Base-by-base conservation (phyloP, 2,329 filamentous ascomycete species). In the Penicillium rolfsii region DNA sequence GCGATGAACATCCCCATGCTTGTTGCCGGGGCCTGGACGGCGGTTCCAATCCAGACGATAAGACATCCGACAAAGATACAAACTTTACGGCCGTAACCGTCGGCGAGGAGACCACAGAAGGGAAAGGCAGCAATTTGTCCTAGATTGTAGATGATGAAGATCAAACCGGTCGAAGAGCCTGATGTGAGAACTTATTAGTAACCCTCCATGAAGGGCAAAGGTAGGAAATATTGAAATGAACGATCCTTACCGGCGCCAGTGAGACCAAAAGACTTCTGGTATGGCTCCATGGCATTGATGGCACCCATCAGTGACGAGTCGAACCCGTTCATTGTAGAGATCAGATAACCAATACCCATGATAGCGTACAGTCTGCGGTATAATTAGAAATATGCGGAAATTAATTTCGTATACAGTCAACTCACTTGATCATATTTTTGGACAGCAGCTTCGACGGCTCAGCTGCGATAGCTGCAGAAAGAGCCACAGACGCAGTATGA, bases 1-100 rank as follows among this genome's bases (percentile, higher is more conserved):
- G 76, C 84, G 73, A 88, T 84, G 73, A 88, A 87, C 53, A 52
- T 56, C 3, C 26, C 28, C 38, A 52, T 28, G 6, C 12, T 46
- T 56, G 82, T 80, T 7, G 45, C 52, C 7, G 53, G 52, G 11
- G 38, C 38, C 33, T 60, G 58, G 1, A 60, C 12, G 4, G 49
- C 33, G 11, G 58, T 40, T 43, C 58, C 58, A 12, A 60, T 30
- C 26, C 50, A 30, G 33, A 43, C 22, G 28, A 60, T 19, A 22
- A 38, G 26, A 9, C 43, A 56, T 22, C 58, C 53, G 12, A 60
- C 26, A 11, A 50, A 49, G 14, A 60, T 60, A 9, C 53, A 50
- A 5, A 60, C 19, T 11, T 43, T 36, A 5, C 58, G 58, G 16
- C 58, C 58, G 19, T 41, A 52, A 11, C 45, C 41, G 36, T 57